Base-by-base conservation (phyloP, 495 filamentous ascomycete genomes). In the Penicillium waksmanii region DNA sequence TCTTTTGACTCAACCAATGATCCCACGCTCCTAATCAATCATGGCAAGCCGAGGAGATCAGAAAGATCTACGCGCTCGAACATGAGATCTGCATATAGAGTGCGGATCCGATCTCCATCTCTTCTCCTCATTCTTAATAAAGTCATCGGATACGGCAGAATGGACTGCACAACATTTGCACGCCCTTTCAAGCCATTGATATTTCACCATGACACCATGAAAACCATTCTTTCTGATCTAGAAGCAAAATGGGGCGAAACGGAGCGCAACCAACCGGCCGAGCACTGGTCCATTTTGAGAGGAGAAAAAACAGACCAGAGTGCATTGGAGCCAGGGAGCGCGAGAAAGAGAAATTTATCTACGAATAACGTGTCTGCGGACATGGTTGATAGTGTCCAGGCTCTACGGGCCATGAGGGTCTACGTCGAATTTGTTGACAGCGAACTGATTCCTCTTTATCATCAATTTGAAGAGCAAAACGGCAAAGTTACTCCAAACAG, bases 391-490 rank as follows among this genome's bases (percentile, higher is more conserved):
- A 38, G 50, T 52, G 50, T 52, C 17, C 33, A 52, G 31, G 50
- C 50, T 12, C 17, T 52, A 27, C 11, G 50, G 18, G 50, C 50
- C 13, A 52, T 52, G 50, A 23, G 50, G 17, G 50, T 52, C 13
- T 52, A 52, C n/a, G 50, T 52, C 13, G 50, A 52, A 34, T 52
- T 52, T 36, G 50, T 52, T 6, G 50, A 52, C 1, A 52, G 11
- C 7, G 25, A 52, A 17, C 2, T 52, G 33, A 23, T 52, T 13
- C 50, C 50, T 13, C 31, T 52, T 12, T 52, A 52, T 19, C 50
- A 21, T 6, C 50, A 52, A 52, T 52, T 17, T 27, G 50, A 52
- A 1, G 33, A 18, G 9, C 17, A 23, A 36, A 38, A 17, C 31
- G 17, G 50, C 33, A 7, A 35, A n/a, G n/a, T 35, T 19, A 4